Evolutionary conservation across 257 asterid genomes (phyloP).

Genomic region (Gentiana straminea): DNA sequence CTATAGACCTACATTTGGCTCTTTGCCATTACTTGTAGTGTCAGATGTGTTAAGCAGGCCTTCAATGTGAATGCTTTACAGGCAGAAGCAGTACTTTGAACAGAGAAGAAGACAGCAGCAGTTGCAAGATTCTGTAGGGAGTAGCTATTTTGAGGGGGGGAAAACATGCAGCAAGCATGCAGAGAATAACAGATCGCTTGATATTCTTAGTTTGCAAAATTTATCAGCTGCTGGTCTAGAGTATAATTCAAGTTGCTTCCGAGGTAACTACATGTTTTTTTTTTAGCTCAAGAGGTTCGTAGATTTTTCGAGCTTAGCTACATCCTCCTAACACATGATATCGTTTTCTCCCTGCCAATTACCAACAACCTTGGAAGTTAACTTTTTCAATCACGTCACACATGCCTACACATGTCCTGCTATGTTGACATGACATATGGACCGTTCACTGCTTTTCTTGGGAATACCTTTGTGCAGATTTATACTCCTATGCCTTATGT

Average conservation of each 20-base stretch:
- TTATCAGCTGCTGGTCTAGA: slow-evolving; percentile 37
- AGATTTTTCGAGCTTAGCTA: too few species aligned
- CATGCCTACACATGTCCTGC: too few species aligned
- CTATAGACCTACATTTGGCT: background rate
- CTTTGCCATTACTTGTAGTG: background rate
- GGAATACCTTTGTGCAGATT: too few species aligned
- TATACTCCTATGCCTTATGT: too few species aligned
- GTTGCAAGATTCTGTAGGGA: slow-evolving; percentile 26
- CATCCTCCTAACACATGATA: too few species aligned
- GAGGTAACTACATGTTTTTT: slow-evolving; percentile 28
- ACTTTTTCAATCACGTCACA: too few species aligned
- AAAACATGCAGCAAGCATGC: slow-evolving; percentile 20
- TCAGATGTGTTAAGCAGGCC: background rate
- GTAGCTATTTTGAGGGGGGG: slow-evolving; percentile 36
- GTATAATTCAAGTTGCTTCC: slow-evolving; percentile 21
- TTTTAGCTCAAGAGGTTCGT: too few species aligned
- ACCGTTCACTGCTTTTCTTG: too few species aligned
- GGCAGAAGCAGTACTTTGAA: slow-evolving; percentile 90
- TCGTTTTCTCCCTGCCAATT: too few species aligned
- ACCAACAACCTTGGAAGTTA: too few species aligned
- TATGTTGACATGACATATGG: too few species aligned
- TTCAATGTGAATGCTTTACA: slow-evolving; percentile 13
- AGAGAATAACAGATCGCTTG: slow-evolving; percentile 58
- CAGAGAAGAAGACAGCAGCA: slow-evolving; percentile 66
- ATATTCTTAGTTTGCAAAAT: slow-evolving; percentile 67